Base-by-base conservation (phyloP, 2,329 filamentous ascomycete genomes). In the Penicillium capsulatum region DNA sequence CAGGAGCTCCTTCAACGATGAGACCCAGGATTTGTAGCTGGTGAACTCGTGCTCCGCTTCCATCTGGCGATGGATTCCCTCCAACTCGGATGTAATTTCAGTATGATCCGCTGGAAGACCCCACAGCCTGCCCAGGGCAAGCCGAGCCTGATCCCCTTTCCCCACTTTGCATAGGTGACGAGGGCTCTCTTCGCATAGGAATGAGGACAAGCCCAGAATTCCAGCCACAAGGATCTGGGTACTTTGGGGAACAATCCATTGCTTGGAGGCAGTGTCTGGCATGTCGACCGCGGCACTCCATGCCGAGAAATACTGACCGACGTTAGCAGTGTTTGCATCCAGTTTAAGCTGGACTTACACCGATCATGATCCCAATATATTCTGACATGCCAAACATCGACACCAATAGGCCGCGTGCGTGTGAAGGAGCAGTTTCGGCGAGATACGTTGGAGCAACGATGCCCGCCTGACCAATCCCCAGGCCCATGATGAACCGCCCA, bases 361-460 rank as follows among this genome's bases (percentile, higher is more conserved):
- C 51, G 11, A 50, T 40, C 42, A 54, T 48, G 10, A 55, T 53
- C 7, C 53, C 53, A n/a, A 55, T 26, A 15, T 55, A 55, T 26
- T 51, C 53, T 2, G 45, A 52, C 15, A 45, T 38, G 2, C 44
- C 46, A 37, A 49, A 57, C 8, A 48, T 32, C 9, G 40, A 41
- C 3, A 53, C 47, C 20, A 55, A 22, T 31, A 91, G 78, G 7
- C 87, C 87, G 31, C 82, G 79, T 54, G 82, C 75, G 10, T 73
- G 67, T 0, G 78, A 78, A 1, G 89, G 89, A 0, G 88, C 81
- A 15, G 94, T 76, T 64, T 95, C 90, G 33, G 85, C 87, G 55
- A 96, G 88, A 69, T 94, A 95, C 7, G 95, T 75, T 0, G 90
- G 90, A 1, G 90, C 87, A 17, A 94, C 84, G 16, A 95, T 89